phyloP scores from a whole-genome alignment of 2,329 filamentous ascomycete species.

The Colletotrichum sp. region DNA sequence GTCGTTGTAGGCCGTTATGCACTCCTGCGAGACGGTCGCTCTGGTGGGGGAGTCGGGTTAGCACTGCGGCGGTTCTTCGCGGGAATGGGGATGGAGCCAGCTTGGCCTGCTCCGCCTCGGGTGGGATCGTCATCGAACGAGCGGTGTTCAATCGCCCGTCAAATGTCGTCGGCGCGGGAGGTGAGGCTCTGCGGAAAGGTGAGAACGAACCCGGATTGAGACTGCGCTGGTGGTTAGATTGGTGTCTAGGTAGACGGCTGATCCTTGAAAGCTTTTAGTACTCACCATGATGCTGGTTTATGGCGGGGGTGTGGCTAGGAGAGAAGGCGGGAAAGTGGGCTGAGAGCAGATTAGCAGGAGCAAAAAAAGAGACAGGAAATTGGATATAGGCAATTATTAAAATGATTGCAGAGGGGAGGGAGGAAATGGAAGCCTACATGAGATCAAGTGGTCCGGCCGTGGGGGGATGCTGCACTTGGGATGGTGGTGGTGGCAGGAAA shows the following conservation, averaged over 20 bases:
- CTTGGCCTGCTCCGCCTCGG: conserved; percentile 17
- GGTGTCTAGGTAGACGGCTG: background rate
- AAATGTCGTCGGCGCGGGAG: conserved; percentile 2
- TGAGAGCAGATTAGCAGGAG: conserved; percentile 20
- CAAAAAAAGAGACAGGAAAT: background rate
- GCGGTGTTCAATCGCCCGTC: conserved; percentile 8
- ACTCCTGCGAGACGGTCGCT: conserved; percentile 74
- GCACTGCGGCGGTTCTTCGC: conserved; percentile 11
- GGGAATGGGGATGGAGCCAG: conserved; percentile 11
- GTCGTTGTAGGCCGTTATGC: conserved; percentile 75
- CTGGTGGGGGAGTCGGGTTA: conserved; percentile 44
- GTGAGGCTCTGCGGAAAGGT: conserved; percentile 21
- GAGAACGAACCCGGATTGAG: conserved; percentile 69
- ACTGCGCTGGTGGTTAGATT: conserved; percentile 42
- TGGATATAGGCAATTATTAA: background rate
- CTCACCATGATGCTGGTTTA: conserved; percentile 45
- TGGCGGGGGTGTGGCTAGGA: conserved; percentile 23
- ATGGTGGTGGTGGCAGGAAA: conserved; percentile 17
- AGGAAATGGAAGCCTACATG: conserved; percentile 5
- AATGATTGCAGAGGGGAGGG: background rate
- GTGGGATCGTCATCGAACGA: conserved; percentile 11
- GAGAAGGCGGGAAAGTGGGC: conserved; percentile 22
- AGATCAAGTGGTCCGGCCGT: conserved; percentile 8
- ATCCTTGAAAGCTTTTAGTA: conserved; percentile 23
- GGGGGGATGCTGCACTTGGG: conserved; percentile 13